Evolutionary conservation across 2,329 filamentous ascomycete genomes (phyloP).

Genomic region (Paracoccidioides lutzii): DNA sequence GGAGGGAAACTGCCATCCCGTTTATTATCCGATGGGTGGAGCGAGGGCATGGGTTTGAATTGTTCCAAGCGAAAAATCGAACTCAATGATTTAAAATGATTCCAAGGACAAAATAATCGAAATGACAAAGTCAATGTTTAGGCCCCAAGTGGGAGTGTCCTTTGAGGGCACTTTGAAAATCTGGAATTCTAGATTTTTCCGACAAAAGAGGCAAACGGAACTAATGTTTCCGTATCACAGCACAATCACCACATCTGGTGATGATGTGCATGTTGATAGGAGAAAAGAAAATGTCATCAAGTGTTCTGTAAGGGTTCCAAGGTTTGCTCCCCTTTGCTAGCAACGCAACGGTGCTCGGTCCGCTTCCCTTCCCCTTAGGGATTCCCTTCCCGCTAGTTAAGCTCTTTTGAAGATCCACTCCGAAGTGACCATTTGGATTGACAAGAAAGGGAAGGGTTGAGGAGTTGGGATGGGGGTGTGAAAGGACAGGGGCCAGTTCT

Average conservation of each 20-base stretch:
- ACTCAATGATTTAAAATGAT: too few relatives aligned
- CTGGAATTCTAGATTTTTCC: not conserved
- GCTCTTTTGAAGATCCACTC: not conserved
- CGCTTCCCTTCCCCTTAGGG: not conserved
- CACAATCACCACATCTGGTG: not conserved
- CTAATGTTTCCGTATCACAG: not conserved
- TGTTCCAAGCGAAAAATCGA: too few relatives aligned
- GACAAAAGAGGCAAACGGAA: not conserved
- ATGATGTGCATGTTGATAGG: not conserved
- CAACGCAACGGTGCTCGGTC: not conserved
- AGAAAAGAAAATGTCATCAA: too few relatives aligned
- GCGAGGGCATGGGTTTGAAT: too few relatives aligned
- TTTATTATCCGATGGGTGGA: not conserved
- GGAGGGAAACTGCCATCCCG: not conserved
- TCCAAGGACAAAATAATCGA: too few relatives aligned
- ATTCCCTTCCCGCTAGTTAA: not conserved
- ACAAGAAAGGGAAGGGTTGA: not conserved
- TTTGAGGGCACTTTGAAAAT: too few relatives aligned
- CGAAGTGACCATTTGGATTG: not conserved
- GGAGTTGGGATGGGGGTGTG: constrained; percentile 2
- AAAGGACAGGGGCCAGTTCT: constrained; percentile 1
- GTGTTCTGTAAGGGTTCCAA: too few relatives aligned
- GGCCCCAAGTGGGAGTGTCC: too few relatives aligned
- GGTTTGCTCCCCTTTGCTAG: not conserved
- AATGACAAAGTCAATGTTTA: too few relatives aligned